Evolutionary conservation across 768 basidiomycete species (phyloP).

Genomic region (Infundibulicybe gibba): DNA sequence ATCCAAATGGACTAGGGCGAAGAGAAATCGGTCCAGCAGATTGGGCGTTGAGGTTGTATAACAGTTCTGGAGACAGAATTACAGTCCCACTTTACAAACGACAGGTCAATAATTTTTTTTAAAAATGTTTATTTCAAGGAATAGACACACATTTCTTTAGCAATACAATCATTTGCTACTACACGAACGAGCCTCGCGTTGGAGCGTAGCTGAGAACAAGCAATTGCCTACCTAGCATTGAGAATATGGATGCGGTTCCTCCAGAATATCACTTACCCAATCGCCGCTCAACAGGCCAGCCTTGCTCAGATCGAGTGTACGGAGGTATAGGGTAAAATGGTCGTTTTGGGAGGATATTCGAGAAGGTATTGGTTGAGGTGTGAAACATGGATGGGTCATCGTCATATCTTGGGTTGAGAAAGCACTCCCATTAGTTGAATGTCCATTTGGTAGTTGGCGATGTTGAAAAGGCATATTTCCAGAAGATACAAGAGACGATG

Average conservation of each 20-base stretch:
- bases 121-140: conserved; percentile 1
- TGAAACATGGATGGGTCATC: conserved; percentile 11
- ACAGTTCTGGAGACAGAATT: conserved; percentile 44
- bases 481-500: conserved; percentile 38
- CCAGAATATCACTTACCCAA: conserved; percentile 51
- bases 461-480: conserved; percentile 6
- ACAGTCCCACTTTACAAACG: conserved; percentile 30
- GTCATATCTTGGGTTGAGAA: not conserved
- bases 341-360: conserved; percentile 35
- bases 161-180: conserved; percentile 44
- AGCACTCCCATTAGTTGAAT: conserved; percentile 1
- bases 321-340: conserved; percentile 57
- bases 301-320: conserved; percentile 58
- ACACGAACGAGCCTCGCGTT: conserved; percentile 54
- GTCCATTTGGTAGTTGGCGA: conserved; percentile 3
- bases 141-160: conserved; percentile 27
- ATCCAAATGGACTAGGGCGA: conserved; percentile 58
- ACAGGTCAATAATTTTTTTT: conserved; percentile 1
- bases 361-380: conserved; percentile 23
- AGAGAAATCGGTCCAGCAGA: conserved; percentile 28
- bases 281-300: conserved; percentile 71
- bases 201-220: conserved; percentile 28
- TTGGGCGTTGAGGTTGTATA: conserved; percentile 44
- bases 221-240: conserved; percentile 43
- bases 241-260: conserved; percentile 5